These are phyloP conservation scores for Omphalotus guepiniiformis DNA, from an alignment of 768 basidiomycete species.

Conservation along the genomic window DNA sequence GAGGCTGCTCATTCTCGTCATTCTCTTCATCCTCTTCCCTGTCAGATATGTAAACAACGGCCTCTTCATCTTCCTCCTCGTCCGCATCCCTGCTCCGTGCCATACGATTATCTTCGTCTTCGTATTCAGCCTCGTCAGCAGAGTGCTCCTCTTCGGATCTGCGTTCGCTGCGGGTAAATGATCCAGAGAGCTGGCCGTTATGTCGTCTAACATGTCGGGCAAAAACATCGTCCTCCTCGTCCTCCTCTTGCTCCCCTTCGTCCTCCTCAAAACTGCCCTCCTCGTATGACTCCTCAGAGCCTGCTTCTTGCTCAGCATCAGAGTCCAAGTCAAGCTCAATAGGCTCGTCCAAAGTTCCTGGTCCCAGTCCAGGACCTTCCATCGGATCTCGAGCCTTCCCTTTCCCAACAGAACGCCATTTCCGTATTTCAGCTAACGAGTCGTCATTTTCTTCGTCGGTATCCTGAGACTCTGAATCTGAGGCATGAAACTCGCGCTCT, in stretches of 20 bases:
- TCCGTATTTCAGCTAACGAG: constrained; percentile 51
- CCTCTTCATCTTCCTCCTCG: constrained; percentile 15
- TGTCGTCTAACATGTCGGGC: too few species aligned
- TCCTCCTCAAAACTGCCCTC: constrained; percentile 9
- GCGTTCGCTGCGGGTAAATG: too few species aligned
- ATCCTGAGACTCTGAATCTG: constrained; percentile 9
- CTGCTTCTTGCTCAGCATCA: constrained; percentile 12
- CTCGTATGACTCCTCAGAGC: constrained; percentile 11
- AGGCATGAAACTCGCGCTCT: constrained; percentile 3
- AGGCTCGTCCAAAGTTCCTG: constrained; percentile 34
- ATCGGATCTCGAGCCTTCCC: constrained; percentile 62
- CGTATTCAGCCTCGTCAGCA: constrained; percentile 27
- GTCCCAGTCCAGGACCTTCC: constrained; percentile 52
- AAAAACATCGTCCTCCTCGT: constrained; percentile 12
- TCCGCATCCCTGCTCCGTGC: constrained; percentile 13
- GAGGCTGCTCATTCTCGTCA: constrained; percentile 1
- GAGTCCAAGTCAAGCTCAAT: constrained; percentile 39
- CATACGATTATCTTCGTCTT: constrained; percentile 6
- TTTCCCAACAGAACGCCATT: constrained; percentile 41
- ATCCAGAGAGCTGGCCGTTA: too few species aligned
- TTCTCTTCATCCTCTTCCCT: constrained; percentile 8
- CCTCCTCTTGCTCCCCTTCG: constrained; percentile 14
- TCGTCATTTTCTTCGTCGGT: constrained; percentile 38
- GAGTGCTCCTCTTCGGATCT: too few species aligned
- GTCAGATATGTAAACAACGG: background rate